These are phyloP conservation scores for Cornus suecica DNA, from an alignment of 148 eudicot species.

Conservation along the genomic window DNA sequence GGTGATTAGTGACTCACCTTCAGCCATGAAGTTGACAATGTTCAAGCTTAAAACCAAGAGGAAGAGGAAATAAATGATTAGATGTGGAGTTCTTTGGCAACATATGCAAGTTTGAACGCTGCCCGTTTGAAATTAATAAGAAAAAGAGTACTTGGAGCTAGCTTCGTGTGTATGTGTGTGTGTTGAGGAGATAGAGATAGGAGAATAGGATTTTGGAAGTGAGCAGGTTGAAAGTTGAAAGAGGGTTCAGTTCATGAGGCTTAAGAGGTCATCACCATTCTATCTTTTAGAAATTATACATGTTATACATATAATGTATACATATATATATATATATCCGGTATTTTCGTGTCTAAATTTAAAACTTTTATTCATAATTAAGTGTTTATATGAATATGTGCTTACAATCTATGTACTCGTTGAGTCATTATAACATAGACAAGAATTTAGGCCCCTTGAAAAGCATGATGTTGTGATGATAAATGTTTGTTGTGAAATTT, in stretches of 20 bases:
- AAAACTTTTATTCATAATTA: too few species aligned
- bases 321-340: too few species aligned
- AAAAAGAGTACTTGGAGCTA: background rate
- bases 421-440: too few species aligned
- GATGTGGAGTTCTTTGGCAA: background rate
- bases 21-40: background rate
- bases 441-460: too few species aligned
- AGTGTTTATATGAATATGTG: too few species aligned
- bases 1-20: conserved; percentile 5
- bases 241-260: background rate
- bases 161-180: background rate
- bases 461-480: too few species aligned
- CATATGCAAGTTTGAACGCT: background rate
- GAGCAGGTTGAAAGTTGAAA: background rate
- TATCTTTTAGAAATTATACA: background rate
- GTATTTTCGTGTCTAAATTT: too few species aligned
- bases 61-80: background rate
- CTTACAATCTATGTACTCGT: too few species aligned
- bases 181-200: background rate
- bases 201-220: background rate
- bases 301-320: too few species aligned
- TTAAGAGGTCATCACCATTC: background rate
- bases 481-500: too few species aligned
- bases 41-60: conserved; percentile 12
- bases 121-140: background rate